Conservation (phyloP, 345 rosid genomes). For the Eucalyptus virginea region DNA sequence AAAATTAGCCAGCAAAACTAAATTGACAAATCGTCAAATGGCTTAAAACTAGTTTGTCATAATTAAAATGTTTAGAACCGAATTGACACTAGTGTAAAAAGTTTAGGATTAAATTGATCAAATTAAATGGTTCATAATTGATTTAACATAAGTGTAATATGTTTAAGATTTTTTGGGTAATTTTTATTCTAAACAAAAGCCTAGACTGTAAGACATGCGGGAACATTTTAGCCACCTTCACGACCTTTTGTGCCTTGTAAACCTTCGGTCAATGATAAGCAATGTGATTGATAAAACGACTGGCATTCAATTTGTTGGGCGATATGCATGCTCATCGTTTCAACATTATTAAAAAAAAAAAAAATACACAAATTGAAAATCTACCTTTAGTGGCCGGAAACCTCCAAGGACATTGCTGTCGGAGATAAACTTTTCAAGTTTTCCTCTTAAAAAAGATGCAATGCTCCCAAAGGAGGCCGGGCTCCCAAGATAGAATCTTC, state of each 20-base stretch:
- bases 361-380: background rate
- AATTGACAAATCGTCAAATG: background rate
- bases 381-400: background rate
- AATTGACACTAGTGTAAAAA: no score
- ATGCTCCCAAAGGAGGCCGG: background rate
- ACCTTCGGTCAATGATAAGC: no score
- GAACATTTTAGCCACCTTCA: background rate
- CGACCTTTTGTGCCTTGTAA: background rate
- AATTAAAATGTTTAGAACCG: no score
- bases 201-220: no score
- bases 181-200: no score
- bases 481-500: background rate
- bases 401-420: background rate
- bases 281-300: background rate
- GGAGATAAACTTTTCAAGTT: background rate
- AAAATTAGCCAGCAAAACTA: no score
- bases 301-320: background rate
- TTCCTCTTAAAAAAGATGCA: background rate
- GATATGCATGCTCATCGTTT: background rate
- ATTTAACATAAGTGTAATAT: no score
- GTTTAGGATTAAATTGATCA: no score
- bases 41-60: no score
- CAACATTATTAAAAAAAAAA: background rate
- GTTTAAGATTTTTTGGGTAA: no score
- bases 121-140: fast-evolving